Conservation (phyloP, 495 filamentous ascomycete genomes). For the Talaromyces proteolyticus region DNA sequence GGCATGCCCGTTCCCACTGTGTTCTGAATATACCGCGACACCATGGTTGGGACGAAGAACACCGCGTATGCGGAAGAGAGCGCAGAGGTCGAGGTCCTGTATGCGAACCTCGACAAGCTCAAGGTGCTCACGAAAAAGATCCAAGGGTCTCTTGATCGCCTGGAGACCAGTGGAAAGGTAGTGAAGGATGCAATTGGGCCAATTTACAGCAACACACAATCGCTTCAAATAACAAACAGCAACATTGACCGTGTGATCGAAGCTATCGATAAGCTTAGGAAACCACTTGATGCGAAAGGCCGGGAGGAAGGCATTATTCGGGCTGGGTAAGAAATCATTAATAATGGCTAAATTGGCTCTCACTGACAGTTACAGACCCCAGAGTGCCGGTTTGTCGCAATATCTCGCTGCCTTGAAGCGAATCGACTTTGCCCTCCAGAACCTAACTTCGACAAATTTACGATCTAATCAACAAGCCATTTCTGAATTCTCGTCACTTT, state of each 20-base stretch:
- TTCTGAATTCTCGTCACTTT: constrained; percentile 65
- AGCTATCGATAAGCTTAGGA: constrained; percentile 81
- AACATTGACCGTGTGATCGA: constrained; percentile 84
- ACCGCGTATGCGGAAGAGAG: constrained; percentile 62
- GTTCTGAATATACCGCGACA: no score
- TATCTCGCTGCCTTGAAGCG: constrained; percentile 88
- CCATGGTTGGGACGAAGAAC: constrained; percentile 47
- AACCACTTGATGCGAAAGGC: constrained; percentile 81
- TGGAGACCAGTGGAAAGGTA: constrained; percentile 81
- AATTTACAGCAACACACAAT: constrained; percentile 87
- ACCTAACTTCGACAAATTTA: constrained; percentile 81
- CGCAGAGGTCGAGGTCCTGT: constrained; percentile 65
- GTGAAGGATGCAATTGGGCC: constrained; percentile 90
- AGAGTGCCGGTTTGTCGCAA: constrained; percentile 72
- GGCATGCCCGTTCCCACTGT: no score
- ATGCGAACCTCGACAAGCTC: constrained; percentile 60
- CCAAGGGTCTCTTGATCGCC: constrained; percentile 72
- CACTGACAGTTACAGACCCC: constrained; percentile 48
- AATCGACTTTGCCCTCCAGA: constrained; percentile 69
- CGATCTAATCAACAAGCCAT: constrained; percentile 88
- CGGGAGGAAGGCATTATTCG: constrained; percentile 88
- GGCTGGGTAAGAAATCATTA: constrained; percentile 50
- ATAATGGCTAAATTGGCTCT: neutral
- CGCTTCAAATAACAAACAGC: constrained; percentile 72
- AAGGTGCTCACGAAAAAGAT: constrained; percentile 86